Conservation (phyloP, 352 stramenopile species). For the Globisporangium orthogonon region DNA sequence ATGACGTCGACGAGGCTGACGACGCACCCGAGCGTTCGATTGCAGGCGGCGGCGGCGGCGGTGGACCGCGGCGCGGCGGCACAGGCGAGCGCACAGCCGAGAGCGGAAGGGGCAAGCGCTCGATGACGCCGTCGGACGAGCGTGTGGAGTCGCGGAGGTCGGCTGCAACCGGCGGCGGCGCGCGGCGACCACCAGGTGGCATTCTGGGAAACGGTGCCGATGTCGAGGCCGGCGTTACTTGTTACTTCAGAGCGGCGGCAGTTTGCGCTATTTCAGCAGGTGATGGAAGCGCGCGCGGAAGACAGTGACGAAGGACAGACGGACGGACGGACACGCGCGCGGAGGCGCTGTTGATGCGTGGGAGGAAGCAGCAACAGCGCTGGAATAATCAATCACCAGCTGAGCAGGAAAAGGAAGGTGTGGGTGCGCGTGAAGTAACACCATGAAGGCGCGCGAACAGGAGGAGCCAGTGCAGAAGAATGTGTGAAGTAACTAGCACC, state of each 20-base stretch:
- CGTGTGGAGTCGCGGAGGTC: constrained; percentile 9
- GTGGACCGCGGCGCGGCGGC: constrained; percentile 3
- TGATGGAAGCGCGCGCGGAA: not conserved
- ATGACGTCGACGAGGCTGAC: constrained; percentile 6
- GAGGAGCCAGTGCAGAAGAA: too few relatives aligned
- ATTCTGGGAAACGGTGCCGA: not conserved
- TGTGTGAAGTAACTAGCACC: too few relatives aligned
- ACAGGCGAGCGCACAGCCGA: constrained; percentile 1
- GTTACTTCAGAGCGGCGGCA: not conserved
- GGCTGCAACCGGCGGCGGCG: not conserved
- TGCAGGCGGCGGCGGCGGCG: constrained; percentile 1
- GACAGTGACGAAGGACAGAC: too few relatives aligned
- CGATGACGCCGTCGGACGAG: constrained; percentile 16
- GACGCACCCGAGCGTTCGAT: constrained; percentile 2
- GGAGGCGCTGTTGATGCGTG: not conserved
- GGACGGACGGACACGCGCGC: not conserved
- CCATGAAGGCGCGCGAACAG: too few relatives aligned
- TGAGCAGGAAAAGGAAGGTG: too few relatives aligned
- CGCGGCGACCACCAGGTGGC: not conserved
- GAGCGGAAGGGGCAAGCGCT: constrained; percentile 10
- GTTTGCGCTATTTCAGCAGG: not conserved
- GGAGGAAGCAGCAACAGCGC: not conserved
- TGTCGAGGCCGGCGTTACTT: not conserved
- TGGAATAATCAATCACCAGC: too few relatives aligned
- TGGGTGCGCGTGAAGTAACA: too few relatives aligned